A percentile compares a stretch with the other conserved stretches of the same genome.
Evolutionary conservation across 2,329 filamentous ascomycete genomes (phyloP).

Genomic region (Aspergillus pseudoterreus): DNA sequence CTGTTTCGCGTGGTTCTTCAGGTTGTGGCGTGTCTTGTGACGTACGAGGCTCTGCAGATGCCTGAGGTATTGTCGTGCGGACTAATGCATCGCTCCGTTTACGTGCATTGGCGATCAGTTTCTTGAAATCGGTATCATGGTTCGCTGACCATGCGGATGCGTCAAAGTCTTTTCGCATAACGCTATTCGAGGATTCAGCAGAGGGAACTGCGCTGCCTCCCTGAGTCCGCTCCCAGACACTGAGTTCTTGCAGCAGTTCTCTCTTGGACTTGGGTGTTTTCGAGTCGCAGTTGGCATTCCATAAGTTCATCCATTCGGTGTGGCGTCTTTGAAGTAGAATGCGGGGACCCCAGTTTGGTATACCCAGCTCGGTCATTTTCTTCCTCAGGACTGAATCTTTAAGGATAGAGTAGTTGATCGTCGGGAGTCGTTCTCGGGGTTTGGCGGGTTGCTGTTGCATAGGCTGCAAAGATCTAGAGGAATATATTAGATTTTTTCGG

Average conservation of each 20-base stretch:
- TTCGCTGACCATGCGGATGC: slow-evolving; percentile 68
- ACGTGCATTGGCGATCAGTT: slow-evolving; percentile 73
- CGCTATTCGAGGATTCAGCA: slow-evolving; percentile 31
- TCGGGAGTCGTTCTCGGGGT: slow-evolving; percentile 64
- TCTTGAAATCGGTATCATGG: slow-evolving; percentile 72
- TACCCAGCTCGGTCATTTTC: slow-evolving; percentile 76
- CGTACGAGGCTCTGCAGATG: slow-evolving; percentile 5
- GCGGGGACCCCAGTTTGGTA: slow-evolving; percentile 67
- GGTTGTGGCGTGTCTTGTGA: slow-evolving; percentile 2
- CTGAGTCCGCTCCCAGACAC: slow-evolving; percentile 81
- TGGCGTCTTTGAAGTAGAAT: slow-evolving; percentile 73
- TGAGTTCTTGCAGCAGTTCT: slow-evolving; percentile 74
- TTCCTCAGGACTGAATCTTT: slow-evolving; percentile 74
- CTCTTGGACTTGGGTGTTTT: slow-evolving; percentile 64
- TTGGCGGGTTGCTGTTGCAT: slow-evolving; percentile 21
- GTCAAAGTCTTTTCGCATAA: slow-evolving; percentile 90
- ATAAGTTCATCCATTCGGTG: slow-evolving; percentile 89
- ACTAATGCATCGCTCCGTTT: slow-evolving; percentile 42
- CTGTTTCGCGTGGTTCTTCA: slow-evolving; percentile 1
- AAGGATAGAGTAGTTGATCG: slow-evolving; percentile 82
- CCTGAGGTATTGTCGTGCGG: slow-evolving; percentile 25
- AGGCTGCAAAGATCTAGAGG: slow-evolving; percentile 11
- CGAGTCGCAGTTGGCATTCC: slow-evolving; percentile 96
- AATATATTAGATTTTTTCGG: slow-evolving; percentile 17
- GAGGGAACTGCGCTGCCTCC: slow-evolving; percentile 53